phyloP scores from a whole-genome alignment of 177 flowering plant species.

The Telopea speciosissima region DNA sequence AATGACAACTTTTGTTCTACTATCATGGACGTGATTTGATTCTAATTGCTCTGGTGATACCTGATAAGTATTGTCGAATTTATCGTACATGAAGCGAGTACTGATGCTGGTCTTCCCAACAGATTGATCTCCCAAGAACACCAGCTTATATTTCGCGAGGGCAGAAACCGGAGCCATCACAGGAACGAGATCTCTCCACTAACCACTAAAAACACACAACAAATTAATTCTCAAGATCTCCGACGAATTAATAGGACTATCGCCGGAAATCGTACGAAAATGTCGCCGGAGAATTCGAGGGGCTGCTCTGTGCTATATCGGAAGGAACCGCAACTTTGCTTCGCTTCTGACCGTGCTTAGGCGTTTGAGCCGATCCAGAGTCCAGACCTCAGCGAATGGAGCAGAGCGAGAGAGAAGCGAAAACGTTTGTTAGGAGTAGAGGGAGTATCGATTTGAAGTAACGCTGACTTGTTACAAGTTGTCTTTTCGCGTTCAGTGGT shows the following conservation, averaged over 20 bases:
- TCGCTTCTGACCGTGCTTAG: background rate
- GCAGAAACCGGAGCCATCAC: conserved; percentile 58
- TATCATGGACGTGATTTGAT: background rate
- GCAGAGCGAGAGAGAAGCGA: background rate
- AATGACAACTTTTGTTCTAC: no score
- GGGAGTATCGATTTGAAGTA: background rate
- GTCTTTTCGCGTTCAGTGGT: conserved; percentile 5
- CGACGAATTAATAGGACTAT: background rate
- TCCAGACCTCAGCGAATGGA: no score
- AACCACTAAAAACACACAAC: background rate
- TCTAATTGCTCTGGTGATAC: conserved; percentile 16
- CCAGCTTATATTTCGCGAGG: conserved; percentile 57
- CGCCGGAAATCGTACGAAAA: conserved; percentile 1
- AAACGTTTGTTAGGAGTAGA: background rate
- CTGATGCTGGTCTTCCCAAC: conserved; percentile 68
- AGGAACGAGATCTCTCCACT: background rate
- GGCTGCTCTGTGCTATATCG: background rate
- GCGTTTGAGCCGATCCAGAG: no score
- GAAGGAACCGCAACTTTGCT: background rate
- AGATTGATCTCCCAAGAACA: conserved; percentile 61
- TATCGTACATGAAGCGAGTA: conserved; percentile 65
- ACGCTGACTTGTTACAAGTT: background rate
- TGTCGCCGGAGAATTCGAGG: background rate
- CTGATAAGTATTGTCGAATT: conserved; percentile 65
- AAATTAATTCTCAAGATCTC: background rate